These are phyloP conservation scores for Erodium moschatum DNA, from an alignment of 441 rosid species.

Conservation along the genomic window DNA sequence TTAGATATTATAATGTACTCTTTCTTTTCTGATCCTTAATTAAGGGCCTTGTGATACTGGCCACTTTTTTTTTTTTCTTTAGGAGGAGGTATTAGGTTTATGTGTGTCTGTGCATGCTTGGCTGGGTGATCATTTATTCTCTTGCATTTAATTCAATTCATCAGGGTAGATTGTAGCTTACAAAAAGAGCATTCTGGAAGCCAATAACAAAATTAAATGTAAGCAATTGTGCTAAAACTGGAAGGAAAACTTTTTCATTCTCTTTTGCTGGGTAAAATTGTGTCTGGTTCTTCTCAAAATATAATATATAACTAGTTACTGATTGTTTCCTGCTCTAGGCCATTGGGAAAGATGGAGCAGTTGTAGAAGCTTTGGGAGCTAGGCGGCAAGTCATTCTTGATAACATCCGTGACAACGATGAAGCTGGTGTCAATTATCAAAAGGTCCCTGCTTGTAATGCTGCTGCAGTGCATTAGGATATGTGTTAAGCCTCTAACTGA, in stretches of 20 bases:
- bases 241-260: neutral
- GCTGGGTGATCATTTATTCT: no score
- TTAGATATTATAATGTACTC: constrained; percentile 14
- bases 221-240: neutral
- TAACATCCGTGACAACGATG: constrained; percentile 92
- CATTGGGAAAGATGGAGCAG: constrained; percentile 51
- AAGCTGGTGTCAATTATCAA: constrained; percentile 66
- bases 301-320: neutral
- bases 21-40: no score
- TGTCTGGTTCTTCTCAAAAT: neutral
- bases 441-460: constrained; percentile 33
- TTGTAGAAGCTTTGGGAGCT: constrained; percentile 48
- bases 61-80: no score
- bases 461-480: constrained; percentile 5
- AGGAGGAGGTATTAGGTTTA: no score
- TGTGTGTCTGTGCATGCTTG: no score
- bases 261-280: neutral
- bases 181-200: neutral
- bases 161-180: neutral
- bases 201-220: neutral
- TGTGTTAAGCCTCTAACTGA: constrained; percentile 1
- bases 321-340: constrained; percentile 30
- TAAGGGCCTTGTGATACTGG: no score
- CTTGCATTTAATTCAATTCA: no score
- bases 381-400: constrained; percentile 88